Conservation (phyloP, 805 yeast species). For the Candida wancherniae region DNA sequence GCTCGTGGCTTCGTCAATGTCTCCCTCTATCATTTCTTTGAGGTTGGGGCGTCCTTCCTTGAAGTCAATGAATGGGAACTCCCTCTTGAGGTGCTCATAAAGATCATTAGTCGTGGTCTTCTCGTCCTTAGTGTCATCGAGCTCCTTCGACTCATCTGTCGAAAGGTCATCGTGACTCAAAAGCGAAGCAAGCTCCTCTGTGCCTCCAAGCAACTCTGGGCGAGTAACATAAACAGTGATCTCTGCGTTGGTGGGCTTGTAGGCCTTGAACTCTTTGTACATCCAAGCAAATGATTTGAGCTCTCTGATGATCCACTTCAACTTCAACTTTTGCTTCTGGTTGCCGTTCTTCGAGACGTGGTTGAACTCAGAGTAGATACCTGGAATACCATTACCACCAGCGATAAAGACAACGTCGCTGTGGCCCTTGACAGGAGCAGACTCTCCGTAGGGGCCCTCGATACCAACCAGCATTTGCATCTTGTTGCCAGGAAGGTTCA, state of each 20-base stretch:
- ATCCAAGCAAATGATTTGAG: slow-evolving; percentile 23
- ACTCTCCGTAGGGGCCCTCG: slow-evolving; percentile 71
- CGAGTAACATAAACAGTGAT: slow-evolving; percentile 37
- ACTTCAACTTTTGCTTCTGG: slow-evolving; percentile 14
- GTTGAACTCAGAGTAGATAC: slow-evolving; percentile 39
- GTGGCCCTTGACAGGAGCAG: slow-evolving; percentile 44
- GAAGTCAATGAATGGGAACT: slow-evolving; percentile 10
- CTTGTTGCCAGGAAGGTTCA: slow-evolving; percentile 24
- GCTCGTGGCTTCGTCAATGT: slow-evolving; percentile 5
- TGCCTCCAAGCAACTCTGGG: slow-evolving; percentile 16
- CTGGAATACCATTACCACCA: slow-evolving; percentile 76
- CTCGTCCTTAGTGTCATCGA: too few species aligned
- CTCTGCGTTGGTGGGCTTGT: slow-evolving; percentile 21
- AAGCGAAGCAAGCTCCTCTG: slow-evolving; percentile 7
- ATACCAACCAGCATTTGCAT: slow-evolving; percentile 28
- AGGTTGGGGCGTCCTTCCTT: slow-evolving; percentile 10
- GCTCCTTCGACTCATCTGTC: slow-evolving; percentile 12
- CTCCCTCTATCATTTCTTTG: slow-evolving; percentile 2
- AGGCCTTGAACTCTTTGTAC: slow-evolving; percentile 18
- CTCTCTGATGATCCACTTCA: slow-evolving; percentile 25
- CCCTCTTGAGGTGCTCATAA: background rate
- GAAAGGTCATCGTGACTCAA: slow-evolving; percentile 9
- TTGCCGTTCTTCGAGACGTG: slow-evolving; percentile 19
- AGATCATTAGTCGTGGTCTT: slow-evolving; percentile 8
- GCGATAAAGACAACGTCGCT: slow-evolving; percentile 57